Evolutionary conservation across 202 grass and related monocot species (phyloP), one percentile per base, ranked within the genome.

Genomic region (Setaria viridis): DNA sequence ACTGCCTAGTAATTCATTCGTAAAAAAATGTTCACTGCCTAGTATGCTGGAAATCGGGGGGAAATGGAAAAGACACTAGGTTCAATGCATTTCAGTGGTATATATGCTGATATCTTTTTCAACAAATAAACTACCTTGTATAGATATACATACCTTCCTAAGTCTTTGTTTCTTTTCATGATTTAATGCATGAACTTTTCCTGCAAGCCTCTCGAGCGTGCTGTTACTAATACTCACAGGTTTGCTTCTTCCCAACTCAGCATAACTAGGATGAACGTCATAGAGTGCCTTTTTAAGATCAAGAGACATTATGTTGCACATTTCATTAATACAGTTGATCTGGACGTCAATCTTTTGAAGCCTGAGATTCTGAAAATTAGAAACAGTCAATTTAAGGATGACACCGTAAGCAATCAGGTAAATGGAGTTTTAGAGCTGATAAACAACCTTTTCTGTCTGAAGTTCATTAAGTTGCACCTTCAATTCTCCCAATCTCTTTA

Each of bases 101-200:
- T 58, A 43, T 12, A 50, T 58, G 13, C 32, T 60, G 47, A 60
- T 4, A 43, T 45, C 19, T 79, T 21, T 35, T 78, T 58, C 54
- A 81, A 51, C 43, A 33, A 60, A 60, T 60, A 60, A 35, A 78
- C 39, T 73, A 66, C 13, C 30, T 46, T 56, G 32, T 64, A 42
- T 1, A 50, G 57, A 51, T 67, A 80, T 48, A 39, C 59, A 33
- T 87, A 97, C 92, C 92, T 95, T 97, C 43, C 84, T 73, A 29
- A 95, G 85, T 74, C 93, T 95, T 70, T 90, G 89, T 56, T 82
- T 88, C 83, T 91, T 99, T 86, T 94, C 85, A 91, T 92, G 84
- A 66, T 94, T 94, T 89, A 99, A 74, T 19, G 63, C 73, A 67
- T 84, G 84, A 49, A 91, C 37, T 85, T 82, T 92, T 78, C 72